Percentiles rank a stretch among this genome's conserved stretches.
These are phyloP conservation scores for Neurospora sp. DNA, from an alignment of 495 filamentous ascomycete genomes.

Conservation along the genomic window DNA sequence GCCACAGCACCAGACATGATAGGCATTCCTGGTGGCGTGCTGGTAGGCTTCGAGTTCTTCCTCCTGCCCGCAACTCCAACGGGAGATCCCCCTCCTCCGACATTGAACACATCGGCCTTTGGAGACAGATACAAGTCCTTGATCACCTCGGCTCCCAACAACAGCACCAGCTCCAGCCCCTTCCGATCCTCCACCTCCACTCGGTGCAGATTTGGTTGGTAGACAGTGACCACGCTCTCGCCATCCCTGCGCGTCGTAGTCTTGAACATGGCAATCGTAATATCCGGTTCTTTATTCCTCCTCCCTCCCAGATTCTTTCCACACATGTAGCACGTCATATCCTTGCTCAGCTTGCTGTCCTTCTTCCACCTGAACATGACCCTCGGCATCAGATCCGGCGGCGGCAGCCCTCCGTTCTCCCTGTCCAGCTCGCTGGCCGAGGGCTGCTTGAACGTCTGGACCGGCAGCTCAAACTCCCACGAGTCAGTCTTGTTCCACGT, in stretches of 20 bases:
- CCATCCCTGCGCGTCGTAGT: constrained; percentile 13
- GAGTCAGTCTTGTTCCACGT: constrained; percentile 66
- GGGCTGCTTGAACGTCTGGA: constrained; percentile 71
- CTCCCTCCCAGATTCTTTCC: constrained; percentile 62
- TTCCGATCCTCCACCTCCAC: constrained; percentile 94
- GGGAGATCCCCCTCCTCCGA: constrained; percentile 35
- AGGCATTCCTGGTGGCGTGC: constrained; percentile 5
- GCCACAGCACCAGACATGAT: constrained; percentile 25
- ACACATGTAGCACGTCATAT: constrained; percentile 71
- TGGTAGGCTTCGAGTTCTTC: constrained; percentile 35
- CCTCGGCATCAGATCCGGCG: constrained; percentile 62
- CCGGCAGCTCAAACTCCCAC: constrained; percentile 91
- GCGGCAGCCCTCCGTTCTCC: constrained; percentile 54
- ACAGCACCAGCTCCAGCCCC: constrained; percentile 76
- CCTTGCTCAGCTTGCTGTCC: constrained; percentile 72
- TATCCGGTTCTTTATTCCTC: constrained; percentile 85
- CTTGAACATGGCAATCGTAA: constrained; percentile 77
- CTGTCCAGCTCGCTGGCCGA: constrained; percentile 69
- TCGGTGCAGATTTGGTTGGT: constrained; percentile 81
- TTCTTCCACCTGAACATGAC: constrained; percentile 85
- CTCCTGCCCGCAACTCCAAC: constrained; percentile 14
- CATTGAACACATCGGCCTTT: constrained; percentile 67
- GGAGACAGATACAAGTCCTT: constrained; percentile 71
- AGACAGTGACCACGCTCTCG: constrained; percentile 58
- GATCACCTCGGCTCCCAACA: constrained; percentile 78